Percentiles rank a stretch among this genome's conserved stretches.
Conservation (phyloP, 208 protist genomes). For the Borovskyia barvae region DNA sequence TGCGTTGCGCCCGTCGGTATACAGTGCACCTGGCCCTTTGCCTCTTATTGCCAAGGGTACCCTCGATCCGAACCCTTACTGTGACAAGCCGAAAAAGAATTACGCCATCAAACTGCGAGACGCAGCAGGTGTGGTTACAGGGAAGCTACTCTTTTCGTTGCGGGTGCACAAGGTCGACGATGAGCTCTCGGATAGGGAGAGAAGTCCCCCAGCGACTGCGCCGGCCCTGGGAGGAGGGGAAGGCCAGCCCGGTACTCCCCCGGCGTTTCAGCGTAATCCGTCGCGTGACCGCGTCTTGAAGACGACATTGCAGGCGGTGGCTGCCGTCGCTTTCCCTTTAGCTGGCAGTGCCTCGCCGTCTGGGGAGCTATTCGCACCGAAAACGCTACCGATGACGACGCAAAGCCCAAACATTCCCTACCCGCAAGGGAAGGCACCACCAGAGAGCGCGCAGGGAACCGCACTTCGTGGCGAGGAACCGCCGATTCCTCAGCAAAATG, state of each 20-base stretch:
- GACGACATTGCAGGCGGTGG: not conserved
- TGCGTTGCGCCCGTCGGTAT: constrained; percentile 50
- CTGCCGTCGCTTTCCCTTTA: not conserved
- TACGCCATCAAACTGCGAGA: constrained; percentile 88
- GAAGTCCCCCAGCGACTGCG: not conserved
- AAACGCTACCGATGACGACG: not conserved
- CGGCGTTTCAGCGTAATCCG: constrained; percentile 2
- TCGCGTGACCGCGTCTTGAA: constrained; percentile 15
- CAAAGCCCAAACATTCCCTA: not conserved
- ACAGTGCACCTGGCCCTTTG: constrained; percentile 30
- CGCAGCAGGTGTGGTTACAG: constrained; percentile 55
- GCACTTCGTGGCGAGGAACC: not conserved
- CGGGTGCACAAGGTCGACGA: constrained; percentile 42
- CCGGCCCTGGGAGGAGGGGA: not conserved
- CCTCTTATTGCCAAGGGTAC: constrained; percentile 79
- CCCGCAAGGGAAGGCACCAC: no score
- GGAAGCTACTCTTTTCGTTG: constrained; percentile 77
- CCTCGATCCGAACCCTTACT: constrained; percentile 64
- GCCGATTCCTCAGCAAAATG: not conserved
- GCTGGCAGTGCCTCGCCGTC: not conserved
- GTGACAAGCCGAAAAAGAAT: constrained; percentile 69
- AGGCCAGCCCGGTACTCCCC: not conserved
- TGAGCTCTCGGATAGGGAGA: not conserved
- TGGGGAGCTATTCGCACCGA: not conserved
- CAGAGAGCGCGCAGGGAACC: not conserved